Percentiles rank a stretch among this genome's conserved stretches.
Conservation (phyloP, 2,329 filamentous ascomycete species). For the Ceratocystis smalleyi region DNA sequence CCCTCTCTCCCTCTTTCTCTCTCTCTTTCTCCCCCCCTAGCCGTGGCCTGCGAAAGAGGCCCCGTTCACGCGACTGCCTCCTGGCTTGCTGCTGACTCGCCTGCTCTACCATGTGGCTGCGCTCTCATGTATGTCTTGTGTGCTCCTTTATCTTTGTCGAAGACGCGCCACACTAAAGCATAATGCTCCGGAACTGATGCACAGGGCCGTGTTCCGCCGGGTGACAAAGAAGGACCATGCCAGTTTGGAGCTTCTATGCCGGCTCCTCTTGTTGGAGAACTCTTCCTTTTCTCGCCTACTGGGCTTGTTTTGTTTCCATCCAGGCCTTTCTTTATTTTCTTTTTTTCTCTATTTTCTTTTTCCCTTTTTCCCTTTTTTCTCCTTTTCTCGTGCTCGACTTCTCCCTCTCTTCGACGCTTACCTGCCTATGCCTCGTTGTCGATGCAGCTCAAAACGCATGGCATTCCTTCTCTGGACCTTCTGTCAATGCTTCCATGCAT, state of each 20-base stretch:
- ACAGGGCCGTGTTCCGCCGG: constrained; percentile 1
- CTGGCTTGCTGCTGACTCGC: too few species aligned
- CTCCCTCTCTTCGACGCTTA: not conserved
- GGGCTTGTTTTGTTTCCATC: not conserved
- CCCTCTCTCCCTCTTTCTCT: too few species aligned
- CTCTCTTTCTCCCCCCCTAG: too few species aligned
- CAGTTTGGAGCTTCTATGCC: not conserved
- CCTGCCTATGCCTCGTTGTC: not conserved
- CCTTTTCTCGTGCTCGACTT: not conserved
- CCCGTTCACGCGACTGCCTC: too few species aligned
- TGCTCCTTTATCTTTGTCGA: not conserved
- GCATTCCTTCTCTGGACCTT: constrained; percentile 9
- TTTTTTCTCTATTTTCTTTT: too few species aligned
- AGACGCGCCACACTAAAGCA: not conserved
- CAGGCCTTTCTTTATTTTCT: too few species aligned
- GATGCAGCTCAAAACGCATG: not conserved
- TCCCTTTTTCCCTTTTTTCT: not conserved
- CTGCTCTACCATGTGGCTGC: not conserved
- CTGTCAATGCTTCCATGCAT: constrained; percentile 14
- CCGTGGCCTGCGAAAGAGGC: too few species aligned
- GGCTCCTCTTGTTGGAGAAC: not conserved
- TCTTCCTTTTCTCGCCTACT: not conserved
- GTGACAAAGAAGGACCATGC: not conserved
- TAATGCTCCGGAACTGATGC: not conserved
- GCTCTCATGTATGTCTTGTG: not conserved